A percentile compares a stretch with the other conserved stretches of the same genome.
These are phyloP conservation scores for Pichia sp. DNA, from an alignment of 1,139 yeast species.

Conservation along the genomic window DNA sequence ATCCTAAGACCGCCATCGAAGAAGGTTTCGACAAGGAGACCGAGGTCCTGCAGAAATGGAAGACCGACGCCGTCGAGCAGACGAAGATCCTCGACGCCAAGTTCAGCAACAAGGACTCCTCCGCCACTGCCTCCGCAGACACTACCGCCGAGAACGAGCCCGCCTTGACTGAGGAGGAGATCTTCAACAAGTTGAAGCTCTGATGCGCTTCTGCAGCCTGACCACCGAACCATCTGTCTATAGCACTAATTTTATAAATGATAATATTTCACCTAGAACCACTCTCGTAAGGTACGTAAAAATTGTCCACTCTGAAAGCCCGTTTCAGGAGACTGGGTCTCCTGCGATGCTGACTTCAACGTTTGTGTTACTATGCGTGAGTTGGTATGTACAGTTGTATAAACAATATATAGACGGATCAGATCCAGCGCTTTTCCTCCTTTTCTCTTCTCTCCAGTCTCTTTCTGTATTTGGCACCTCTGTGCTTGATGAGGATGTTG, in stretches of 20 bases:
- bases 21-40: conserved; percentile 72
- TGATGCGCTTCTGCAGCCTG: conserved; percentile 43
- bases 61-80: conserved; percentile 57
- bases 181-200: conserved; percentile 19
- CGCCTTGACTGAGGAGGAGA: conserved; percentile 24
- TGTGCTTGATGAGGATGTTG: conserved; percentile 57
- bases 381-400: not conserved
- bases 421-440: conserved; percentile 48
- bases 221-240: conserved; percentile 46
- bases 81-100: conserved; percentile 45
- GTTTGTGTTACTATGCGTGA: not conserved
- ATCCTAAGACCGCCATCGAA: conserved; percentile 55
- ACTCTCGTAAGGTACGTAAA: too few relatives aligned
- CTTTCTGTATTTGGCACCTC: conserved; percentile 58
- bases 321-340: too few relatives aligned
- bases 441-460: conserved; percentile 50
- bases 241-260: conserved; percentile 6
- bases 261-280: not conserved
- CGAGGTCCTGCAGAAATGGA: conserved; percentile 68
- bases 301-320: too few relatives aligned
- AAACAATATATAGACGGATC: not conserved
- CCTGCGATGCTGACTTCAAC: not conserved
- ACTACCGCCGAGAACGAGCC: conserved; percentile 15
- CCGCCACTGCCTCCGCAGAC: conserved; percentile 16
- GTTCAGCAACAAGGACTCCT: conserved; percentile 20